Conservation (phyloP, 768 basidiomycete species). For the Suillus paluster region DNA sequence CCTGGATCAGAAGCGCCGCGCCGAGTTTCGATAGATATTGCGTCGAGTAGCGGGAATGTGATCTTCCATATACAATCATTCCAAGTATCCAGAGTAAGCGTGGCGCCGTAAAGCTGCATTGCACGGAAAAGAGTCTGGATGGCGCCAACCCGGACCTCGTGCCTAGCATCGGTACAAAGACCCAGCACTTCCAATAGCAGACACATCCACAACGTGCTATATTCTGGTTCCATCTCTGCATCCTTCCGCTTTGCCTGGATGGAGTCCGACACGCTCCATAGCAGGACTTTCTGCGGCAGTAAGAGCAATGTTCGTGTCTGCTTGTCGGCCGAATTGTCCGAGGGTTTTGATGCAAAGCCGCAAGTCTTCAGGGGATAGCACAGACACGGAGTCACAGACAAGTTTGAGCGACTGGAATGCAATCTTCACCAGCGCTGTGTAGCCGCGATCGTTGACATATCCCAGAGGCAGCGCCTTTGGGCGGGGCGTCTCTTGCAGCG, state of each 20-base stretch:
- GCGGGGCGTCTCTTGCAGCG: constrained; percentile 40
- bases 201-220: constrained; percentile 93
- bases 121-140: constrained; percentile 95
- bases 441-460: constrained; percentile 67
- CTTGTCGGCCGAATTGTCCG: constrained; percentile 89
- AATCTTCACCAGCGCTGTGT: constrained; percentile 81
- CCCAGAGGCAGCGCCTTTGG: constrained; percentile 56
- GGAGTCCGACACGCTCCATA: constrained; percentile 97
- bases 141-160: constrained; percentile 91
- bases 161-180: constrained; percentile 78
- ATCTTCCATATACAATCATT: constrained; percentile 90
- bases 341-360: constrained; percentile 89
- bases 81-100: constrained; percentile 84
- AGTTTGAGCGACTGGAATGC: constrained; percentile 94
- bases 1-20: constrained; percentile 26
- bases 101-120: constrained; percentile 91
- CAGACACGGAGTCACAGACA: constrained; percentile 90
- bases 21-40: constrained; percentile 62
- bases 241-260: constrained; percentile 84
- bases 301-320: constrained; percentile 94
- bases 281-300: constrained; percentile 90
- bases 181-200: constrained; percentile 83
- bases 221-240: constrained; percentile 64
- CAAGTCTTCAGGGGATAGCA: constrained; percentile 79
- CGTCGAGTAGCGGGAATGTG: constrained; percentile 83